Conservation (phyloP, 1,284 basidiomycete species). For the Marasmius tenuissimus region DNA sequence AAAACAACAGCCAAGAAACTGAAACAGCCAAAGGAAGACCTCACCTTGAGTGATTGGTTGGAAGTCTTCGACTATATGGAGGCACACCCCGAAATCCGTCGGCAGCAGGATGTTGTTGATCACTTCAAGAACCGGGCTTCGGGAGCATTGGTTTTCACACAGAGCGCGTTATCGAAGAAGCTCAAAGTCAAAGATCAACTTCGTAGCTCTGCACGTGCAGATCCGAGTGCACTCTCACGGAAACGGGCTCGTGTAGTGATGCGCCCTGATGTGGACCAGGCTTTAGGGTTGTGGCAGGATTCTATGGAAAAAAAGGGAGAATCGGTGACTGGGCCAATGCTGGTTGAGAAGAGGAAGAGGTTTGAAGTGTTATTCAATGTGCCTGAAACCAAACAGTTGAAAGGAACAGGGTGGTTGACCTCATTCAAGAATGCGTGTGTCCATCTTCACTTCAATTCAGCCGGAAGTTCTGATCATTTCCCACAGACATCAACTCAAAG, state of each 20-base stretch:
- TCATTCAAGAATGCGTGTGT: constrained; percentile 10
- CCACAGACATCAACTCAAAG: neutral
- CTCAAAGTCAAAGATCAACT: neutral
- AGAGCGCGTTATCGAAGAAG: constrained; percentile 6
- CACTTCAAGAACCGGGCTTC: constrained; percentile 15
- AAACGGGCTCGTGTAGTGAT: constrained; percentile 22
- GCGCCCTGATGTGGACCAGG: constrained; percentile 28
- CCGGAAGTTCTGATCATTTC: neutral
- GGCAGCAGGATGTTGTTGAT: constrained; percentile 13
- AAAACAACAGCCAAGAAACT: neutral
- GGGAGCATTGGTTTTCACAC: constrained; percentile 9
- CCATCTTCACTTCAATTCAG: neutral
- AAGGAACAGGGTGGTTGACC: constrained; percentile 18
- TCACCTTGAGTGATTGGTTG: constrained; percentile 21
- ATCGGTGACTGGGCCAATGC: constrained; percentile 27
- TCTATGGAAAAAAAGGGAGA: constrained; percentile 27
- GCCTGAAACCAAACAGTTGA: constrained; percentile 17
- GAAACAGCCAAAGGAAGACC: neutral
- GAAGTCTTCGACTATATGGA: constrained; percentile 15
- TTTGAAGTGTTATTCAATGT: constrained; percentile 26
- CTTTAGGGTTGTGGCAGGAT: constrained; percentile 28
- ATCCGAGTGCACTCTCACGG: neutral
- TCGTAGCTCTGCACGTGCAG: neutral
- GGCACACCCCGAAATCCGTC: constrained; percentile 2
- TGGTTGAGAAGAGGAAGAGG: constrained; percentile 22